Evolutionary conservation across 2,329 filamentous ascomycete genomes (phyloP).

Genomic region (Trichoderma semiorbis): DNA sequence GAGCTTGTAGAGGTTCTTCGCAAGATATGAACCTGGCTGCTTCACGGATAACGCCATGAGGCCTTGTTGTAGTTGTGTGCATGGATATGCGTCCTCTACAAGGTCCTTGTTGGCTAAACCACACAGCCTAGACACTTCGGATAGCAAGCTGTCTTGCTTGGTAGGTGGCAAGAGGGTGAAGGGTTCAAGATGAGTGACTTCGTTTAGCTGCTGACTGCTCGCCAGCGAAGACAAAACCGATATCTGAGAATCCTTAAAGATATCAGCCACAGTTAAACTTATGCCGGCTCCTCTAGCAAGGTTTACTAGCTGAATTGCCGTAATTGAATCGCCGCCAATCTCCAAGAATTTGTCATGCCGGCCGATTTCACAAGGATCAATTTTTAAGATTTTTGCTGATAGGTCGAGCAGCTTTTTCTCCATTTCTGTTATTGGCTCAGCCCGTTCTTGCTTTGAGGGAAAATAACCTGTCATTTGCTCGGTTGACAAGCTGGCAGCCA

Average conservation of each 20-base stretch:
- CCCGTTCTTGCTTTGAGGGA: not conserved
- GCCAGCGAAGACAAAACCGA: not conserved
- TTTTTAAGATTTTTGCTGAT: conserved; percentile 33
- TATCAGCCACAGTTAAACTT: not conserved
- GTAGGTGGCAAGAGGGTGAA: not conserved
- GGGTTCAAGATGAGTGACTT: not conserved
- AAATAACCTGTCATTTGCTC: not conserved
- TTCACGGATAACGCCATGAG: conserved; percentile 3
- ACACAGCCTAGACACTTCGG: not conserved
- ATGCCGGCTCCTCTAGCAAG: conserved; percentile 29
- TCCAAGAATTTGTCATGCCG: conserved; percentile 20
- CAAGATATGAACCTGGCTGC: not conserved
- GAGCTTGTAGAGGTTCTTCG: conserved; percentile 5
- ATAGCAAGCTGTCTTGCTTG: not conserved
- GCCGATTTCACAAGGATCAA: conserved; percentile 26
- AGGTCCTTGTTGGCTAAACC: not conserved
- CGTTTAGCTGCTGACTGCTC: not conserved
- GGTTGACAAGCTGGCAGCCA: not conserved
- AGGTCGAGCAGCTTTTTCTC: conserved; percentile 20
- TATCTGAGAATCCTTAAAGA: conserved; percentile 2
- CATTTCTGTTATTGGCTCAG: conserved; percentile 19
- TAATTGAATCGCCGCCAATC: conserved; percentile 41
- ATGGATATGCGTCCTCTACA: conserved; percentile 9
- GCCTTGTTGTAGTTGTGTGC: not conserved
- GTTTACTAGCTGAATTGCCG: conserved; percentile 42